Percentiles rank a stretch among this genome's conserved stretches.
These are phyloP conservation scores for Blastocystis sp. DNA, from an alignment of 352 stramenopile genomes.

Conservation along the genomic window DNA sequence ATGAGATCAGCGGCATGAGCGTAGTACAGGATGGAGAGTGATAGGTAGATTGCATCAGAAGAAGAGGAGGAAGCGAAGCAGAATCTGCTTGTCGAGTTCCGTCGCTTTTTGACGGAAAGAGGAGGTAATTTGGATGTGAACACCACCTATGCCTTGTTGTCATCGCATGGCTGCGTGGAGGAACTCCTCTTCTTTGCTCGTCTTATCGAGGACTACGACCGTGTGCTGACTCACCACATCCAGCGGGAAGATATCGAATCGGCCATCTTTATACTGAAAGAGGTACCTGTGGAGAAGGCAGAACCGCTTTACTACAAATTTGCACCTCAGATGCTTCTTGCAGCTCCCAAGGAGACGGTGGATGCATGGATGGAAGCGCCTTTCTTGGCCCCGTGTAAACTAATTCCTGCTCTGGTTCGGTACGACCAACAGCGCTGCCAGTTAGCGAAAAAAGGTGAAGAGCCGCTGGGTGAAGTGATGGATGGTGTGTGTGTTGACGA, in stretches of 20 bases:
- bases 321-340: constrained; percentile 80
- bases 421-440: constrained; percentile 70
- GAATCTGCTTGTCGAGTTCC: constrained; percentile 80
- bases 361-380: constrained; percentile 78
- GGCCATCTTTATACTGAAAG: constrained; percentile 78
- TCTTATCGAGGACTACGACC: constrained; percentile 85
- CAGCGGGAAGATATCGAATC: constrained; percentile 78
- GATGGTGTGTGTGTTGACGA: constrained; percentile 70
- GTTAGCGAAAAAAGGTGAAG: constrained; percentile 1
- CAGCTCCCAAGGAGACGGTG: constrained; percentile 81
- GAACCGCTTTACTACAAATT: constrained; percentile 88
- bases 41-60: constrained; percentile 70
- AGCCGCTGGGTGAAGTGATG: constrained; percentile 1
- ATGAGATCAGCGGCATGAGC: constrained; percentile 74
- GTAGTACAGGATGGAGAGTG: not conserved
- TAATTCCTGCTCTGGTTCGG: constrained; percentile 83
- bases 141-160: constrained; percentile 82
- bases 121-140: constrained; percentile 72
- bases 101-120: constrained; percentile 81
- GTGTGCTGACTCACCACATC: constrained; percentile 83
- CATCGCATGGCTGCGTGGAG: constrained; percentile 80
- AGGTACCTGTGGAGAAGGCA: constrained; percentile 79
- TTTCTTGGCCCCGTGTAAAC: constrained; percentile 78
- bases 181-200: constrained; percentile 83
- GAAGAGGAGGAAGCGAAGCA: constrained; percentile 77